These are phyloP conservation scores for Candida sanyiensis DNA, from an alignment of 805 yeast genomes.

Conservation along the genomic window DNA sequence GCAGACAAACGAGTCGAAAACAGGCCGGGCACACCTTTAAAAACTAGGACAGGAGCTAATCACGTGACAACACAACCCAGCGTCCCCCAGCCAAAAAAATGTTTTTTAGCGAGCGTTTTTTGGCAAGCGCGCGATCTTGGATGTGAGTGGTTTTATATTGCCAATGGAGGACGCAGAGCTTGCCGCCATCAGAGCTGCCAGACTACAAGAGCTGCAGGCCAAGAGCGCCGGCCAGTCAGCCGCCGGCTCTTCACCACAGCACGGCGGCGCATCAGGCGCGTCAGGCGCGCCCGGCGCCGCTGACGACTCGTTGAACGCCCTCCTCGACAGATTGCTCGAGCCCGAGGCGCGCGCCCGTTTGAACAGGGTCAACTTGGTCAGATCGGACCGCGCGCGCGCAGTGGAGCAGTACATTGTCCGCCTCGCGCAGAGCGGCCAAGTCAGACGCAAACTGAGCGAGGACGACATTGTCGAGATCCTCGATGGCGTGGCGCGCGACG, in stretches of 20 bases:
- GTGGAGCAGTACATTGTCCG: slow-evolving; percentile 77
- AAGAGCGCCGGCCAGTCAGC: slow-evolving; percentile 37
- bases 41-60: neutral
- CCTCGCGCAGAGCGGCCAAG: slow-evolving; percentile 70
- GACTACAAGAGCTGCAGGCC: slow-evolving; percentile 71
- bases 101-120: too few relatives aligned
- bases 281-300: neutral
- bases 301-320: slow-evolving; percentile 17
- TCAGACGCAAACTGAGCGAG: slow-evolving; percentile 70
- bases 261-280: slow-evolving; percentile 7
- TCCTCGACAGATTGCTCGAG: slow-evolving; percentile 65
- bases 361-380: slow-evolving; percentile 78
- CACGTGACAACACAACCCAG: too few relatives aligned
- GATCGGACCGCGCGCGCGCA: slow-evolving; percentile 85
- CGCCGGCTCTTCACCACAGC: slow-evolving; percentile 16
- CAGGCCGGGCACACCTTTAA: neutral
- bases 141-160: too few relatives aligned
- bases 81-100: too few relatives aligned
- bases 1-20: slow-evolving; percentile 1
- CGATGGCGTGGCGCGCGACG: slow-evolving; percentile 75
- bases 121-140: too few relatives aligned
- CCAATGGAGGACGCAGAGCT: slow-evolving; percentile 91
- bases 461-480: slow-evolving; percentile 76
- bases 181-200: slow-evolving; percentile 88
- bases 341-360: slow-evolving; percentile 84